Conservation (phyloP, 352 stramenopile genomes). For the Phytophthora quininea region DNA sequence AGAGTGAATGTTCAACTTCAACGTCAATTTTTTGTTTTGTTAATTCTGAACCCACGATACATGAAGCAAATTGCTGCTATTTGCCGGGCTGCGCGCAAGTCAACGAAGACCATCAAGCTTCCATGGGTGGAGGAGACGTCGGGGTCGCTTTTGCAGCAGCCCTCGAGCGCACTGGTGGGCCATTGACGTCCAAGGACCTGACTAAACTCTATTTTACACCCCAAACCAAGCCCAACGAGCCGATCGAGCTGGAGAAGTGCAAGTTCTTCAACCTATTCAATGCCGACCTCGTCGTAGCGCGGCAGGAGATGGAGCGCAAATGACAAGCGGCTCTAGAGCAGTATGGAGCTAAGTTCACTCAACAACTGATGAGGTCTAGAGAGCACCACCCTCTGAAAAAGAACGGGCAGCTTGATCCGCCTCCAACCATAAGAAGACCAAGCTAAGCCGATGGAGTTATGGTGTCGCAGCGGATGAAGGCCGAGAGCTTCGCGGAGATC, state of each 20-base stretch:
- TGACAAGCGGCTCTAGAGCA: not conserved
- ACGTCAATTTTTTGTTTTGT: constrained; percentile 10
- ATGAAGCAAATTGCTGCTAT: not conserved
- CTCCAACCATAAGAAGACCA: constrained; percentile 23
- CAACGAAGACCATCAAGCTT: not conserved
- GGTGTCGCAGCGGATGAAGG: not conserved
- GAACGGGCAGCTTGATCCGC: constrained; percentile 22
- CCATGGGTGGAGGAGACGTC: constrained; percentile 19
- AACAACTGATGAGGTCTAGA: constrained; percentile 1
- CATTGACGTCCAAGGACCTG: constrained; percentile 8
- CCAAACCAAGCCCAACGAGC: not conserved
- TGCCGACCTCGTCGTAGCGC: constrained; percentile 3
- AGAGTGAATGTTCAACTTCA: constrained; percentile 35
- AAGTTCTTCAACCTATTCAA: constrained; percentile 22
- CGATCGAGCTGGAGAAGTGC: constrained; percentile 12
- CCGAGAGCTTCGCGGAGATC: constrained; percentile 24
- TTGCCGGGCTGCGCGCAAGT: not conserved
- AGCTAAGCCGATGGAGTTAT: constrained; percentile 29
- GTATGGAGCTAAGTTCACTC: constrained; percentile 3
- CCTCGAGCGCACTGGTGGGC: not conserved
- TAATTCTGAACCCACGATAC: not conserved
- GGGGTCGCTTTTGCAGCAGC: constrained; percentile 10
- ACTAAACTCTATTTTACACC: constrained; percentile 7
- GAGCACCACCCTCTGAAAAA: constrained; percentile 24
- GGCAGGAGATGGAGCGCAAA: not conserved